Conservation (phyloP, 2,329 filamentous ascomycete species). For the Mycosphaerella sp. region DNA sequence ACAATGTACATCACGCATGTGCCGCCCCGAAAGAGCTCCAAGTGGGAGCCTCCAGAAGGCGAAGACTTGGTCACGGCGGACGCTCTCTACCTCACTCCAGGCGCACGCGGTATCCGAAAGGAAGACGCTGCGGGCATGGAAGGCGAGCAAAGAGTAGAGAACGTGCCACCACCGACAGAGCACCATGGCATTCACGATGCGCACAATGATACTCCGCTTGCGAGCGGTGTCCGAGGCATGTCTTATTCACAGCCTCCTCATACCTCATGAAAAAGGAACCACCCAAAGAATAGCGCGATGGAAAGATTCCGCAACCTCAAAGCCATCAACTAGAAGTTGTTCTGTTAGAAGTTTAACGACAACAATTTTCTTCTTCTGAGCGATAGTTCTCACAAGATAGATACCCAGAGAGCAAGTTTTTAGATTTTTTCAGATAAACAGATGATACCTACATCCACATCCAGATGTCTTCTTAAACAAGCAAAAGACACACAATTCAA, state of each 20-base stretch:
- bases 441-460: too few species aligned
- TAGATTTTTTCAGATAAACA: too few species aligned
- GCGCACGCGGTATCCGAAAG: slow-evolving; percentile 32
- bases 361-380: too few species aligned
- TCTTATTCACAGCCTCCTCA: slow-evolving; percentile 18
- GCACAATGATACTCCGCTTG: slow-evolving; percentile 23
- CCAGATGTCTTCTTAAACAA: too few species aligned
- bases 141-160: slow-evolving; percentile 23
- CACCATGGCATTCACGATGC: slow-evolving; percentile 29
- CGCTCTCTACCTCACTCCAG: slow-evolving; percentile 27
- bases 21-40: slow-evolving; percentile 30
- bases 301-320: too few species aligned
- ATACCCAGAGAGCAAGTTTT: too few species aligned
- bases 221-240: slow-evolving; percentile 23
- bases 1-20: slow-evolving; percentile 59
- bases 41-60: slow-evolving; percentile 31
- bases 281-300: too few species aligned
- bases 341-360: too few species aligned
- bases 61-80: slow-evolving; percentile 32
- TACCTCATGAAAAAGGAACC: too few species aligned
- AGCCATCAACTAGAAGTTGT: too few species aligned
- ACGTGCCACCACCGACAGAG: slow-evolving; percentile 23
- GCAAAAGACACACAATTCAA: too few species aligned
- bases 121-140: slow-evolving; percentile 31
- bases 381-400: too few species aligned